A percentile compares a stretch with the other conserved stretches of the same genome.
These are phyloP conservation scores for Dictyostelium brefeldianum DNA, from an alignment of 78 protist genomes.

Conservation along the genomic window DNA sequence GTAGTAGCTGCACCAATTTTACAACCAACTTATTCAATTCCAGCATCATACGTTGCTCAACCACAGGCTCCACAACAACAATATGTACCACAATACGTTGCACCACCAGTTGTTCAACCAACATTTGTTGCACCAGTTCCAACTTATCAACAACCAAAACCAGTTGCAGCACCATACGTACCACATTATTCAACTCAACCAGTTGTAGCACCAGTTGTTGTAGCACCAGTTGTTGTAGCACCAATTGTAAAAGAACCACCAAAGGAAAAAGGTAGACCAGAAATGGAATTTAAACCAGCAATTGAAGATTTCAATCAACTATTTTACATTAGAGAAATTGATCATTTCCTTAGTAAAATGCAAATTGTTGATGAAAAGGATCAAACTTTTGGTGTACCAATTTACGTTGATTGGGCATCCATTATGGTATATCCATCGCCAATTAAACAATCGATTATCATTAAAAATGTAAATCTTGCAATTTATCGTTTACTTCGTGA, in stretches of 20 bases:
- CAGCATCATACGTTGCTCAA: not conserved
- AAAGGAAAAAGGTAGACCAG: slow-evolving; percentile 63
- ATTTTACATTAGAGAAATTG: slow-evolving; percentile 53
- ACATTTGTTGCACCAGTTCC: not conserved
- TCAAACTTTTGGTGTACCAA: slow-evolving; percentile 64
- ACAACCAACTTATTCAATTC: not conserved
- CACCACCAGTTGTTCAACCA: slow-evolving; percentile 31
- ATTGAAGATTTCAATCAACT: slow-evolving; percentile 13
- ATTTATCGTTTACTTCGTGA: slow-evolving; percentile 58
- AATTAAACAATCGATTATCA: slow-evolving; percentile 41
- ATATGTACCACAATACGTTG: slow-evolving; percentile 2
- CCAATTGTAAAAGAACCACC: slow-evolving; percentile 33
- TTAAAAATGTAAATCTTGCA: slow-evolving; percentile 55
- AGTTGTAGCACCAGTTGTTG: slow-evolving; percentile 14
- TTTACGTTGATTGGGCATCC: slow-evolving; percentile 62
- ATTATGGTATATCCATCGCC: slow-evolving; percentile 70
- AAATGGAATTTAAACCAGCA: slow-evolving; percentile 56
- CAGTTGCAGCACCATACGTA: slow-evolving; percentile 26
- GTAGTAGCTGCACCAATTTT: slow-evolving; percentile 11
- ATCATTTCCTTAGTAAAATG: not conserved
- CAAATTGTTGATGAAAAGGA: slow-evolving; percentile 48
- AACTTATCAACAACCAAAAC: slow-evolving; percentile 6
- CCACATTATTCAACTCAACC: slow-evolving; percentile 27
- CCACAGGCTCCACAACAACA: not conserved
- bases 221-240: slow-evolving; percentile 5